These are phyloP conservation scores for Physaria fendleri DNA, from an alignment of 345 rosid species.

Conservation along the genomic window DNA sequence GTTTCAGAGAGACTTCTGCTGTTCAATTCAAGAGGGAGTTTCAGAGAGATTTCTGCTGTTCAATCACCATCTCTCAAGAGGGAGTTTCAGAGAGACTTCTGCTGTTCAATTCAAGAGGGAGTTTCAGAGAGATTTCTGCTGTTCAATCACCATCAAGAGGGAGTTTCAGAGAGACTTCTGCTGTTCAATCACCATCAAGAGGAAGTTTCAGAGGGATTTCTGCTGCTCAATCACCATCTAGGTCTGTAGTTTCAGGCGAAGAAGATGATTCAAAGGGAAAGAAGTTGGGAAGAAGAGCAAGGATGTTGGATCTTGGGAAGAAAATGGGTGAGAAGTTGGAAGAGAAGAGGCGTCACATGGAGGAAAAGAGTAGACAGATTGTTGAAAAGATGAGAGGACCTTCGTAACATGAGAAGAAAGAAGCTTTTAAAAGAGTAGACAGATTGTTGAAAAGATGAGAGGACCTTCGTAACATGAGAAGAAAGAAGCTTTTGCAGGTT, in stretches of 20 bases:
- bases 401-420: neutral
- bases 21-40: too few species aligned
- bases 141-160: too few species aligned
- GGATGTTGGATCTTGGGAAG: constrained; percentile 77
- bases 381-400: constrained; percentile 87
- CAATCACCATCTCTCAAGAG: too few species aligned
- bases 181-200: too few species aligned
- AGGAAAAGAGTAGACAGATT: constrained; percentile 66
- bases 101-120: too few species aligned
- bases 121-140: too few species aligned
- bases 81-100: too few species aligned
- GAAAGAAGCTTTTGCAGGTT: constrained; percentile 3
- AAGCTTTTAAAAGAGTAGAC: constrained; percentile 64
- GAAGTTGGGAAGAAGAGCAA: constrained; percentile 62
- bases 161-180: too few species aligned
- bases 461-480: constrained; percentile 30
- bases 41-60: too few species aligned
- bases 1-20: too few species aligned
- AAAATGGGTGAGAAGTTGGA: constrained; percentile 91
- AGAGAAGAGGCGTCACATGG: constrained; percentile 82
- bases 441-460: constrained; percentile 82
- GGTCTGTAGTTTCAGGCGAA: constrained; percentile 25
- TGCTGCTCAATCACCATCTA: too few species aligned
- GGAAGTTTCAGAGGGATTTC: too few species aligned
- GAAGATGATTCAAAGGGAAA: constrained; percentile 56